Conservation (phyloP, 1,284 basidiomycete species). For the Ceratorhiza oryzae-sativae region DNA sequence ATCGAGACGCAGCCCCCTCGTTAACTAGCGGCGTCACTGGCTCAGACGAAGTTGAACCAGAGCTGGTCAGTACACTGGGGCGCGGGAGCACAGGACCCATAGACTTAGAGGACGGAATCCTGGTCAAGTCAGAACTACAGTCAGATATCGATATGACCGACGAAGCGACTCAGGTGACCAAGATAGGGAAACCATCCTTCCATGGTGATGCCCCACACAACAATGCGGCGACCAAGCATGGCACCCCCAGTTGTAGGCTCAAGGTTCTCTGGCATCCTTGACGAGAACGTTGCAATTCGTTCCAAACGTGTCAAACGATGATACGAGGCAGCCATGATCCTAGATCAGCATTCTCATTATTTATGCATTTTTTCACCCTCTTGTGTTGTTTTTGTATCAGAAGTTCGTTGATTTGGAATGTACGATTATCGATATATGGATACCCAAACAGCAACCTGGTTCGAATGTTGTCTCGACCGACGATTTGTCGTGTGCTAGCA, state of each 20-base stretch:
- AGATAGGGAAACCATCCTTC: slow-evolving; percentile 10
- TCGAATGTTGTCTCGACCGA: no score
- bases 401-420: background rate
- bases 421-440: slow-evolving; percentile 11
- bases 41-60: slow-evolving; percentile 19
- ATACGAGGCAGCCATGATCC: background rate
- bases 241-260: background rate
- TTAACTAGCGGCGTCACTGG: slow-evolving; percentile 23
- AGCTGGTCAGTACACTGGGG: background rate
- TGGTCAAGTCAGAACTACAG: slow-evolving; percentile 4
- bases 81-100: background rate
- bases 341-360: background rate
- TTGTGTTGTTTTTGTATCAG: slow-evolving; percentile 17
- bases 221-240: slow-evolving; percentile 27
- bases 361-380: slow-evolving; percentile 10
- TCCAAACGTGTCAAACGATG: slow-evolving; percentile 28
- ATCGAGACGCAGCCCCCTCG: slow-evolving; percentile 22
- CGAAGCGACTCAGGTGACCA: background rate
- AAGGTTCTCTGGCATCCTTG: background rate
- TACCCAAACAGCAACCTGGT: background rate
- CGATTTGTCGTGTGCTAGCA: no score
- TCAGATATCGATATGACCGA: slow-evolving; percentile 15
- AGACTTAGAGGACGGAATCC: background rate
- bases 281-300: slow-evolving; percentile 24
- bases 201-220: background rate